A percentile compares a stretch with the other conserved stretches of the same genome.
phyloP scores from a whole-genome alignment of 192 early-diverging fungal species.

The Mortierella hygrophila region DNA sequence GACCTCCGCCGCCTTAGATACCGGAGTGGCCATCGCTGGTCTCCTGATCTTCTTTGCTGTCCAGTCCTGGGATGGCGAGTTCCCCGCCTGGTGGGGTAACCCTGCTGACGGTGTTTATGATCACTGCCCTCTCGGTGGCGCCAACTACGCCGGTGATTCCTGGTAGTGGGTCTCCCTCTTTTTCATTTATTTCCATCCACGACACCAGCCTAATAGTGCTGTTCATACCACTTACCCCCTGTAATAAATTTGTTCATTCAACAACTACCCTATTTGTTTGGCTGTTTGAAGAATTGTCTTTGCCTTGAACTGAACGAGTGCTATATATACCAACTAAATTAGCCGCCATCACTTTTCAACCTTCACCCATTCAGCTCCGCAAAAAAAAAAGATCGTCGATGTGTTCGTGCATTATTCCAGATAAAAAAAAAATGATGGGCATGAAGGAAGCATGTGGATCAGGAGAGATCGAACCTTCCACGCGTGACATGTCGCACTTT shows the following conservation, averaged over 20 bases:
- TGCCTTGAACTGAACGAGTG: too few relatives aligned
- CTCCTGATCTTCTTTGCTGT: constrained; percentile 60
- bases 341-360: too few relatives aligned
- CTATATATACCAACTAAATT: too few relatives aligned
- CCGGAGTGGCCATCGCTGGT: constrained; percentile 60
- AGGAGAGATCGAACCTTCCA: too few relatives aligned
- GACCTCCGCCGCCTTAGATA: constrained; percentile 70
- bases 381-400: too few relatives aligned
- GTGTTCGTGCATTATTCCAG: too few relatives aligned
- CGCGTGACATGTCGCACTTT: too few relatives aligned
- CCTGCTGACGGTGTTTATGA: constrained; percentile 14
- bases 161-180: background rate
- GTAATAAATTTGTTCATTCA: background rate
- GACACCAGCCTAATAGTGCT: background rate
- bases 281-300: too few relatives aligned
- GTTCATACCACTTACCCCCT: background rate
- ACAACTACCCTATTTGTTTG: background rate
- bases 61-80: constrained; percentile 7
- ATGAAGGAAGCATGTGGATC: too few relatives aligned
- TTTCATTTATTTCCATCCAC: constrained; percentile 41
- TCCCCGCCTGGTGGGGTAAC: constrained; percentile 46
- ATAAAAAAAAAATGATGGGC: too few relatives aligned
- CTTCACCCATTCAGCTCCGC: too few relatives aligned
- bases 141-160: constrained; percentile 14
- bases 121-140: constrained; percentile 25